phyloP scores from a whole-genome alignment of 768 basidiomycete species.

The Lactarius quietus region DNA sequence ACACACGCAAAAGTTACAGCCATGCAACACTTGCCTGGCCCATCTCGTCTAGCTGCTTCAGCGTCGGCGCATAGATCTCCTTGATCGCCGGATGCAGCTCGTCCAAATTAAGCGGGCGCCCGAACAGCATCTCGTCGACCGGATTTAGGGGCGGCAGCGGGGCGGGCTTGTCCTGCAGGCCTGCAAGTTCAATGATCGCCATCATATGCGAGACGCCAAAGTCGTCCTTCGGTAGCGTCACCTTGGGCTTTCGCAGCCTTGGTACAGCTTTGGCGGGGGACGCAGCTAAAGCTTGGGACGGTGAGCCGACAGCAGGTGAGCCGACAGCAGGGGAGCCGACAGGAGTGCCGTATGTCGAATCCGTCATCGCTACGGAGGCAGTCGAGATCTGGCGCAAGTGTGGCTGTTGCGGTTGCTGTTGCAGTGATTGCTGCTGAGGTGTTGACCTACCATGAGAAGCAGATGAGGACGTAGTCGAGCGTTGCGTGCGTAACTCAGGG shows the following conservation, averaged over 20 bases:
- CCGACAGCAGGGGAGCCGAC: conserved; percentile 26
- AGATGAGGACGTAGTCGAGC: conserved; percentile 18
- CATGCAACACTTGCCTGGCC: conserved; percentile 55
- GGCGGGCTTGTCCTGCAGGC: conserved; percentile 36
- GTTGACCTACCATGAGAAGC: conserved; percentile 12
- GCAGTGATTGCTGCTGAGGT: conserved; percentile 3
- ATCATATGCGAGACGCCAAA: conserved; percentile 87
- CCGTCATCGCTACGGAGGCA: conserved; percentile 22
- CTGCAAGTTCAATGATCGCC: conserved; percentile 74
- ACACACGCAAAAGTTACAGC: neutral
- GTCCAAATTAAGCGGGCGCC: conserved; percentile 55
- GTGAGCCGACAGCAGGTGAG: too few relatives aligned
- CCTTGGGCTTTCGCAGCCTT: conserved; percentile 39
- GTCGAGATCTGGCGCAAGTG: conserved; percentile 22
- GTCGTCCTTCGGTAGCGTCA: conserved; percentile 67
- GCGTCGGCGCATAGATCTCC: conserved; percentile 66
- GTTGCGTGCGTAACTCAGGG: conserved; percentile 17
- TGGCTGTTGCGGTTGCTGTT: neutral
- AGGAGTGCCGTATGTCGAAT: conserved; percentile 26
- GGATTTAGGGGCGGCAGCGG: conserved; percentile 47
- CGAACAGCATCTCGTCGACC: conserved; percentile 75
- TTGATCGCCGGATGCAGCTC: conserved; percentile 65
- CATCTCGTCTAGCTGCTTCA: conserved; percentile 74
- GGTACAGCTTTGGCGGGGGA: conserved; percentile 32
- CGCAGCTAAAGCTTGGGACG: too few relatives aligned